Base-by-base conservation (phyloP, 2,329 filamentous ascomycete species). In the Curvularia verruculosa region DNA sequence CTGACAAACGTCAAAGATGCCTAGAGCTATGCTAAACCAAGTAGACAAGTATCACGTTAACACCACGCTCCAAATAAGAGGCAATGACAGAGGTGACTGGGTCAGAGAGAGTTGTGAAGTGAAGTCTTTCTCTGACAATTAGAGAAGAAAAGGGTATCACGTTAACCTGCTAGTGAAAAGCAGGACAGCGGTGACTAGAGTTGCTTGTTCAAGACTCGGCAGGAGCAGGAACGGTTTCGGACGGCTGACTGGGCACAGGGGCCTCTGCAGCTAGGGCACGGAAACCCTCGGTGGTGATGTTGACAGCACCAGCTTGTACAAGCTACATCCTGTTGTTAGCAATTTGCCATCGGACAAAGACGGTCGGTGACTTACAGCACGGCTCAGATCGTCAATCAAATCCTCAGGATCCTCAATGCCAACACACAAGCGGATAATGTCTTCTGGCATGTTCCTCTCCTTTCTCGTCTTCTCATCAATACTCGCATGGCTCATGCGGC, bases 401-500 rank as follows among this genome's bases (percentile, higher is more conserved):
- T 99, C 95, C 67, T 92, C 86, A 3, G 84, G 86, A 77, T 99
- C 95, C 77, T 99, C 95, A 70, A 99, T 99, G 44, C 95, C 95
- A 43, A 99, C 92, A 73, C 95, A 99, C 53, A 99, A 79, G 54
- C 95, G 85, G 69, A 99, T 98, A 59, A 99, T 89, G 75, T 99
- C 95, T 79, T 99, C 95, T 10, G 95, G 95, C 87, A 99, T 90
- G 64, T 94, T 89, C 63, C 71, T 66, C 64, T 74, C 72, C 83
- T 56, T 59, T 66, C 95, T 84, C 50, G 93, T 98, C 81, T 96
- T 96, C 57, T 92, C 91, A 74, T 98, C 95, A 72, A 99, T 99
- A 74, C 92, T 96, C 37, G 95, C 95, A 78, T 99, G 95, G 79
- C 94, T 98, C 96, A 99, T 99, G 71, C 94, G 92, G 80, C 95